These are phyloP conservation scores for Pythium rishiriense DNA, from an alignment of 352 stramenopile species.

Conservation along the genomic window DNA sequence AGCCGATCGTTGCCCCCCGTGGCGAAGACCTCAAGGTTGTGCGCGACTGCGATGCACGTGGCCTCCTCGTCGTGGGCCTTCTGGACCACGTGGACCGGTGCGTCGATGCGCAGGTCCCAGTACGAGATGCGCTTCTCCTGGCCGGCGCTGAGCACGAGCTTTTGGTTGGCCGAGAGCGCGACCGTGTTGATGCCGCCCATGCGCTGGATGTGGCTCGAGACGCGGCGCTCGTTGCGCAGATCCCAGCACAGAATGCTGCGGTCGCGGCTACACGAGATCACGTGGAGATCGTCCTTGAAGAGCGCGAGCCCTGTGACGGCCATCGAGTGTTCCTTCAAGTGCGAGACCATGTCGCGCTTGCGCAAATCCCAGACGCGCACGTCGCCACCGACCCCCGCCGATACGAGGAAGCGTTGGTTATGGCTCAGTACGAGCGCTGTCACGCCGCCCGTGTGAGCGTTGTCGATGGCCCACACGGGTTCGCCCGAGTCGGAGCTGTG, in stretches of 20 bases:
- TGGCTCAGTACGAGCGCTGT: constrained; percentile 88
- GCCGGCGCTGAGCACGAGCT: constrained; percentile 88
- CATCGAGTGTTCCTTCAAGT: constrained; percentile 93
- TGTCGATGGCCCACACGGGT: constrained; percentile 88
- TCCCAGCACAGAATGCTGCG: constrained; percentile 93
- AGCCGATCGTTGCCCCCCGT: constrained; percentile 87
- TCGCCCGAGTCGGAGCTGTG: constrained; percentile 86
- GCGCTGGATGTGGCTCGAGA: constrained; percentile 89
- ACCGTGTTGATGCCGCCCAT: constrained; percentile 94
- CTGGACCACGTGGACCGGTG: constrained; percentile 76
- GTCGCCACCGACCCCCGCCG: constrained; percentile 80
- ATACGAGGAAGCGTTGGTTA: constrained; percentile 89
- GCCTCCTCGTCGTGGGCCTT: constrained; percentile 84
- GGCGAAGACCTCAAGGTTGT: constrained; percentile 82
- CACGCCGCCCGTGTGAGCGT: constrained; percentile 88
- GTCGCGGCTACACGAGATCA: constrained; percentile 88
- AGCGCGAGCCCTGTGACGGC: constrained; percentile 82
- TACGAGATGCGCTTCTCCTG: constrained; percentile 93
- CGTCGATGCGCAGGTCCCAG: constrained; percentile 90
- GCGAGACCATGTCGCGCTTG: constrained; percentile 86
- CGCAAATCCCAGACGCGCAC: constrained; percentile 94
- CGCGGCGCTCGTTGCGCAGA: constrained; percentile 80
- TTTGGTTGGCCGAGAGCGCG: constrained; percentile 85
- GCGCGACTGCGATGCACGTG: constrained; percentile 87
- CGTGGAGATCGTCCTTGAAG: constrained; percentile 89